phyloP scores from a whole-genome alignment of 1,139 yeast genomes.

The Blastobotrys apis region DNA sequence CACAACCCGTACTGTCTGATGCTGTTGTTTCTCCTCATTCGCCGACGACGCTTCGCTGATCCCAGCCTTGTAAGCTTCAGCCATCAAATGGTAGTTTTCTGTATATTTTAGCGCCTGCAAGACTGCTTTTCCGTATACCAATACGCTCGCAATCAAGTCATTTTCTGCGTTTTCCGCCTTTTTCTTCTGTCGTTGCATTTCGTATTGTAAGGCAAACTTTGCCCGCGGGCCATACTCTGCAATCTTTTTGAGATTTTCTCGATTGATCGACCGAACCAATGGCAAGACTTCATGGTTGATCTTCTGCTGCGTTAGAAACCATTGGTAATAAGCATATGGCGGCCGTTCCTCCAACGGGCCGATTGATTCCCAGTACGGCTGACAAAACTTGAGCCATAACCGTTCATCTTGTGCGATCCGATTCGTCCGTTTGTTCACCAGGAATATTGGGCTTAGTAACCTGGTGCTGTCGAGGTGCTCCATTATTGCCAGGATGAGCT shows the following conservation, averaged over 20 bases:
- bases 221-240: neutral
- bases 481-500: constrained; percentile 6
- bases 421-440: neutral
- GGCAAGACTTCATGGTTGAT: neutral
- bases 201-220: neutral
- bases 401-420: constrained; percentile 6
- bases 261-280: neutral
- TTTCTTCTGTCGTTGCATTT: neutral
- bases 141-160: neutral
- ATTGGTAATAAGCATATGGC: neutral
- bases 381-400: constrained; percentile 2
- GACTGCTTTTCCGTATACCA: neutral
- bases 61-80: too few relatives aligned
- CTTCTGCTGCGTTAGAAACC: constrained; percentile 1
- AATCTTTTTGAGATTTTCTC: neutral
- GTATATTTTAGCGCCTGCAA: neutral
- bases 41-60: too few relatives aligned
- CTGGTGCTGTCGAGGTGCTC: neutral
- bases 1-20: too few relatives aligned
- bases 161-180: neutral
- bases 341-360: constrained; percentile 2
- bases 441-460: neutral
- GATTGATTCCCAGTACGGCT: constrained; percentile 2
- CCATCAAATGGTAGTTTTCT: neutral
- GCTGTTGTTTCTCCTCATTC: too few relatives aligned